phyloP scores from a whole-genome alignment of 2,329 filamentous ascomycete genomes.

The Fusarium nelsonii region DNA sequence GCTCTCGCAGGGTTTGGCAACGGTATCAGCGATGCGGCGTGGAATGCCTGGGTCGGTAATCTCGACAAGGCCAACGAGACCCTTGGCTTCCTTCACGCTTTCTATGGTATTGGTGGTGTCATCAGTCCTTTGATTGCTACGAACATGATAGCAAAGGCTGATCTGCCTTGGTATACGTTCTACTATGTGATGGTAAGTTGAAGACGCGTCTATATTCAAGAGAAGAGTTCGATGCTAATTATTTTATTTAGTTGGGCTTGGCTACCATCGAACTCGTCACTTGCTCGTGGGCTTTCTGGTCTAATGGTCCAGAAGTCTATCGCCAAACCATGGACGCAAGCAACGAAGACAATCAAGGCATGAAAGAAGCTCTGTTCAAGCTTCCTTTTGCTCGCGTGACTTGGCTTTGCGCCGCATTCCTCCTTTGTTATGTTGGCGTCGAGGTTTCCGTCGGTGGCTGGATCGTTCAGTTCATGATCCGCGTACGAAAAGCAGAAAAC shows the following conservation, averaged over 20 bases:
- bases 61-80: slow-evolving; percentile 78
- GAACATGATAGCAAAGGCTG: slow-evolving; percentile 72
- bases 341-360: slow-evolving; percentile 41
- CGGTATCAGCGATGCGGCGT: slow-evolving; percentile 70
- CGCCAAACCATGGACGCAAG: slow-evolving; percentile 54
- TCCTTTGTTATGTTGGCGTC: slow-evolving; percentile 80
- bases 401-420: slow-evolving; percentile 78
- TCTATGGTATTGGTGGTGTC: slow-evolving; percentile 76
- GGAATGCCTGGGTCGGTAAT: slow-evolving; percentile 71
- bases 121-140: slow-evolving; percentile 78
- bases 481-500: slow-evolving; percentile 73
- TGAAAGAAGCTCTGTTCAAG: slow-evolving; percentile 55
- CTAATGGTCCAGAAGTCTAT: slow-evolving; percentile 66
- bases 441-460: slow-evolving; percentile 84
- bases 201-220: slow-evolving; percentile 55
- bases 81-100: slow-evolving; percentile 75
- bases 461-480: slow-evolving; percentile 88
- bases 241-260: slow-evolving; percentile 23
- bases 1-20: slow-evolving; percentile 78
- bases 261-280: slow-evolving; percentile 45
- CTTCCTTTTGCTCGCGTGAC: slow-evolving; percentile 64
- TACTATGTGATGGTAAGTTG: slow-evolving; percentile 78
- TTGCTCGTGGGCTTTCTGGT: slow-evolving; percentile 70
- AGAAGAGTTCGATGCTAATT: slow-evolving; percentile 55
- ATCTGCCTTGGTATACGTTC: slow-evolving; percentile 75